Percentiles rank a stretch among this genome's conserved stretches.
Evolutionary conservation across 2,329 filamentous ascomycete genomes (phyloP).

Genomic region (Cladorrhinum sp.): DNA sequence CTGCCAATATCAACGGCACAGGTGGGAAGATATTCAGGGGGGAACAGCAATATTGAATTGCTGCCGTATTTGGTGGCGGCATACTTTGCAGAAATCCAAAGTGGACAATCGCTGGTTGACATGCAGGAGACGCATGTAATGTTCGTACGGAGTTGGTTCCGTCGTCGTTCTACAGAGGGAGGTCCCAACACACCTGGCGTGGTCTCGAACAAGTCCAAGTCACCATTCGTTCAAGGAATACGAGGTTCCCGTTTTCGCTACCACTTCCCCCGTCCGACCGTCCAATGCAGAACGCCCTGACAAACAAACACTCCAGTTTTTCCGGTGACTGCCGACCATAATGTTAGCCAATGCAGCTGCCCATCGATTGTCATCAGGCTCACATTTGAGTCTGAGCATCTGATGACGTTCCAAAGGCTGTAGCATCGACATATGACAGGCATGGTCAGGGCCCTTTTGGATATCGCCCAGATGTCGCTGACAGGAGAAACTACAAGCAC

Average conservation of each 20-base stretch:
- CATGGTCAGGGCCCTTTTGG: neutral
- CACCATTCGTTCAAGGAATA: neutral
- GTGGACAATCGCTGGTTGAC: neutral
- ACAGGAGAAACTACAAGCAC: neutral
- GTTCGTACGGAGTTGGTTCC: too few species aligned
- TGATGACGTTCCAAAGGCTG: neutral
- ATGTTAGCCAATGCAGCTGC: too few species aligned
- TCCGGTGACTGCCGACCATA: neutral
- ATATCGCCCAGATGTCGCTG: neutral
- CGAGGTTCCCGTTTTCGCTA: conserved; percentile 4
- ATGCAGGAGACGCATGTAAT: neutral
- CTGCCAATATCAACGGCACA: neutral
- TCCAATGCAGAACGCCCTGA: neutral
- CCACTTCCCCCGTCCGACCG: conserved; percentile 1
- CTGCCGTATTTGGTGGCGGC: neutral
- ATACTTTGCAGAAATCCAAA: neutral
- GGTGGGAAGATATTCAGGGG: neutral
- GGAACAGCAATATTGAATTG: neutral
- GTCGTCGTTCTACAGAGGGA: too few species aligned
- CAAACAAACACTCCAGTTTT: neutral
- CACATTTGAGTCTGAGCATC: neutral
- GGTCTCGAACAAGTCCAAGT: too few species aligned
- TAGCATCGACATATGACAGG: neutral
- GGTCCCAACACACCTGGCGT: too few species aligned
- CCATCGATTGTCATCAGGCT: neutral